phyloP scores from a whole-genome alignment of 2,329 filamentous ascomycete genomes.

The Alternaria gansuensis region DNA sequence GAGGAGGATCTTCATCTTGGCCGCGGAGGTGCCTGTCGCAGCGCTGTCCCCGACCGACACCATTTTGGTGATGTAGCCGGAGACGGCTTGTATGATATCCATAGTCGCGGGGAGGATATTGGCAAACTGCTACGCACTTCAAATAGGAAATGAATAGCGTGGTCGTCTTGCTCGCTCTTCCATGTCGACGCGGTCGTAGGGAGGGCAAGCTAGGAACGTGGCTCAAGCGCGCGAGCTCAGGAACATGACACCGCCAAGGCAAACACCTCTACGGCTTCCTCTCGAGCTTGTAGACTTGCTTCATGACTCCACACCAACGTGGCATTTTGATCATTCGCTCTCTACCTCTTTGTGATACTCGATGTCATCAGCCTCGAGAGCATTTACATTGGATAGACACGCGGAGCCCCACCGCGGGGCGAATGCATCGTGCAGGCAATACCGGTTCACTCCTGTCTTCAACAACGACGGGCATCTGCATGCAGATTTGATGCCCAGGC shows the following conservation, averaged over 20 bases:
- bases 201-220: constrained; percentile 3
- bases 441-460: neutral
- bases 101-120: constrained; percentile 61
- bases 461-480: neutral
- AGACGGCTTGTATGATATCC: constrained; percentile 93
- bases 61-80: constrained; percentile 97
- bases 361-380: neutral
- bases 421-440: neutral
- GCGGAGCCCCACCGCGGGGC: constrained; percentile 1
- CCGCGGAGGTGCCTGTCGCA: constrained; percentile 70
- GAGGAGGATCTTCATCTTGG: constrained; percentile 98
- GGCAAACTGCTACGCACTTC: neutral
- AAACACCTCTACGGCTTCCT: neutral
- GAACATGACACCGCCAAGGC: constrained; percentile 9
- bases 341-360: neutral
- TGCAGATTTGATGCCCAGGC: neutral
- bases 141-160: neutral
- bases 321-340: neutral
- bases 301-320: neutral
- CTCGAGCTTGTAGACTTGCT: neutral
- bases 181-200: constrained; percentile 20
- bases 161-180: constrained; percentile 9
- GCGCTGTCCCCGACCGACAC: constrained; percentile 81
- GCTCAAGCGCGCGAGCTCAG: constrained; percentile 16
- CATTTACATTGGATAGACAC: neutral